phyloP scores from a whole-genome alignment of 73 alveolate genomes.

The Symbiodinium natans region DNA sequence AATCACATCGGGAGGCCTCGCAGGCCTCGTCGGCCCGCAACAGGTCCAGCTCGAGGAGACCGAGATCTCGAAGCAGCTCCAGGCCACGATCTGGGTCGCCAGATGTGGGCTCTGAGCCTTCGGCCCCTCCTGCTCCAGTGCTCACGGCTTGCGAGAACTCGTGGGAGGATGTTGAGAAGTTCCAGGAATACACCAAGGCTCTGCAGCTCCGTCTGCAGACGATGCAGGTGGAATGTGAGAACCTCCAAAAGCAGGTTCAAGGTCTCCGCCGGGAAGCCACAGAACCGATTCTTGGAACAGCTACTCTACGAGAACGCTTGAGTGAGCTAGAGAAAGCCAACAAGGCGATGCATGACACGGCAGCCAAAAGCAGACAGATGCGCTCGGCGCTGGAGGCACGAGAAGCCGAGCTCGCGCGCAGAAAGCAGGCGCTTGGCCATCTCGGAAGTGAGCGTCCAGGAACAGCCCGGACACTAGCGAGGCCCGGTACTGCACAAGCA shows the following conservation, averaged over 20 bases:
- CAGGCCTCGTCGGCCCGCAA: background rate
- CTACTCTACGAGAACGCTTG: background rate
- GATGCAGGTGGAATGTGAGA: constrained; percentile 63
- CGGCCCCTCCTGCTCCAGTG: too few species aligned
- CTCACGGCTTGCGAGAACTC: background rate
- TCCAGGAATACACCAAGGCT: constrained; percentile 38
- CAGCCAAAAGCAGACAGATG: constrained; percentile 56
- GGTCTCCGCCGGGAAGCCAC: constrained; percentile 33
- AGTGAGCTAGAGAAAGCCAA: constrained; percentile 13
- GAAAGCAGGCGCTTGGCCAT: background rate
- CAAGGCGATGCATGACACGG: constrained; percentile 36
- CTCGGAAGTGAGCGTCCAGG: background rate
- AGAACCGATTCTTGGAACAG: constrained; percentile 41
- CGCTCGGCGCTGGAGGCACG: constrained; percentile 4
- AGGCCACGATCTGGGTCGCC: constrained; percentile 51
- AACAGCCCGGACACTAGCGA: background rate
- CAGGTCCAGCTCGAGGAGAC: constrained; percentile 14
- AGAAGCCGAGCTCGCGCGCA: background rate
- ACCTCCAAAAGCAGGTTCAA: constrained; percentile 34
- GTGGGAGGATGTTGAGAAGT: background rate
- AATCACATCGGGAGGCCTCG: background rate
- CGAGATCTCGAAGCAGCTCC: constrained; percentile 63
- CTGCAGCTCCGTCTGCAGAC: constrained; percentile 89
- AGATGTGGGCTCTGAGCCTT: background rate
- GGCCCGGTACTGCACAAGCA: constrained; percentile 56